Evolutionary conservation across 192 early-diverging fungal genomes (phyloP).

Genomic region (Podila minutissima): DNA sequence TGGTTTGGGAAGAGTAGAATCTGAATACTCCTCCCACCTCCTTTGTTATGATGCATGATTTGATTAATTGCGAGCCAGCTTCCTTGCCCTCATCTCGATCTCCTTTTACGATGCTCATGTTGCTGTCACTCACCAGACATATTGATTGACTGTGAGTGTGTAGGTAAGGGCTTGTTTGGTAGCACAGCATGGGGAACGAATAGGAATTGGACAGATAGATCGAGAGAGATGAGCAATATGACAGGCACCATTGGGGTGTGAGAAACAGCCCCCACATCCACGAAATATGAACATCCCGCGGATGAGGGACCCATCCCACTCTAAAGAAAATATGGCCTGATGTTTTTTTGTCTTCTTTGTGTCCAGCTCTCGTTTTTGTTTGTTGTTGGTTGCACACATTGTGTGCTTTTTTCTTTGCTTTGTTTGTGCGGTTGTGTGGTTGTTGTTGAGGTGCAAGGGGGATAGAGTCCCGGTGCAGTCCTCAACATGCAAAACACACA

Average conservation of each 20-base stretch:
- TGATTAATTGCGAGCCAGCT: too few species aligned
- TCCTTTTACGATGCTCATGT: too few species aligned
- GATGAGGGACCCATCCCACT: not conserved
- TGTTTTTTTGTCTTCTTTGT: constrained; percentile 4
- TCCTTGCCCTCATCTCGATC: too few species aligned
- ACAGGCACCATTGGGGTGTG: not conserved
- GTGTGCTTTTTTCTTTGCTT: not conserved
- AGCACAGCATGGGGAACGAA: constrained; percentile 26
- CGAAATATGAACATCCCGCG: not conserved
- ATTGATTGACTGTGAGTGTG: not conserved
- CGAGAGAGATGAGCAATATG: not conserved
- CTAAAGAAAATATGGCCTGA: constrained; percentile 14
- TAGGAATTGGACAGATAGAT: not conserved
- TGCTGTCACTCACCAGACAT: too few species aligned
- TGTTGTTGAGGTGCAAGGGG: not conserved
- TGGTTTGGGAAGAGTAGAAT: too few species aligned
- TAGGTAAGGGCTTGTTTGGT: constrained; percentile 27
- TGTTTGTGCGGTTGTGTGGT: not conserved
- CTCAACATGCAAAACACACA: too few species aligned
- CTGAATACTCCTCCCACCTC: too few species aligned
- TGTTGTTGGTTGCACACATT: not conserved
- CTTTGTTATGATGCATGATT: too few species aligned
- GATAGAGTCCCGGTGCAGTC: too few species aligned
- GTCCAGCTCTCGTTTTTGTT: not conserved
- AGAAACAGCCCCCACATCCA: not conserved